These are phyloP conservation scores for Candida berthetii DNA, from an alignment of 805 yeast genomes.

Conservation along the genomic window DNA sequence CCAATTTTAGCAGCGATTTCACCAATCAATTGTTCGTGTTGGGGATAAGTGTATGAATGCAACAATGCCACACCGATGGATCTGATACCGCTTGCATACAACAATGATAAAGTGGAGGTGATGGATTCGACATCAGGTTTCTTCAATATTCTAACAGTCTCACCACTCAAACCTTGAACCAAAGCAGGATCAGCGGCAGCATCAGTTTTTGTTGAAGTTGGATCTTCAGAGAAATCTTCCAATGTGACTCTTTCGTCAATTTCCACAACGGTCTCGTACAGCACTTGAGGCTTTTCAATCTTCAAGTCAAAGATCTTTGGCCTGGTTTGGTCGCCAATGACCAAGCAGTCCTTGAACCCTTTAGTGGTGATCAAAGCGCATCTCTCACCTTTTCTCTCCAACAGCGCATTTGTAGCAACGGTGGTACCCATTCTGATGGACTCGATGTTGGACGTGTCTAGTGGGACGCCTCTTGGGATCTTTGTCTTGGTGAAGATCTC, in stretches of 20 bases:
- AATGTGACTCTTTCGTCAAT: slow-evolving; percentile 87
- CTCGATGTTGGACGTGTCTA: slow-evolving; percentile 59
- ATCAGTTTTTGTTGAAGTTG: slow-evolving; percentile 24
- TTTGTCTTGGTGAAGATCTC: slow-evolving; percentile 47
- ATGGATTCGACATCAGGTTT: slow-evolving; percentile 42
- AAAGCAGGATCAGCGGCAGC: slow-evolving; percentile 24
- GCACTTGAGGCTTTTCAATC: slow-evolving; percentile 61
- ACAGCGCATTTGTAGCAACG: slow-evolving; percentile 90
- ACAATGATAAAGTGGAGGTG: slow-evolving; percentile 29
- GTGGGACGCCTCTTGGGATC: slow-evolving; percentile 53
- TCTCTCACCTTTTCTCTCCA: slow-evolving; percentile 87
- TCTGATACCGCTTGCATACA: slow-evolving; percentile 53
- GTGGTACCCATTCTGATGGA: slow-evolving; percentile 89
- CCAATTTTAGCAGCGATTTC: slow-evolving; percentile 59
- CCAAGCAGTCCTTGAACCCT: slow-evolving; percentile 79
- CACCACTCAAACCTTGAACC: slow-evolving; percentile 61
- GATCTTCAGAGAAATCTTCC: slow-evolving; percentile 77
- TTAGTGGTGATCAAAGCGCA: slow-evolving; percentile 83
- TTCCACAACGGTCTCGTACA: slow-evolving; percentile 75
- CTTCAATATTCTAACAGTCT: slow-evolving; percentile 51
- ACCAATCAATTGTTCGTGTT: slow-evolving; percentile 59
- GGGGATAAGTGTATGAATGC: slow-evolving; percentile 69
- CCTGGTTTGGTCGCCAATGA: slow-evolving; percentile 87
- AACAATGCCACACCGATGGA: slow-evolving; percentile 71
- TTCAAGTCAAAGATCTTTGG: slow-evolving; percentile 85